These are phyloP conservation scores for Lagenidium sp. DNA, from an alignment of 352 stramenopile genomes.

Conservation along the genomic window DNA sequence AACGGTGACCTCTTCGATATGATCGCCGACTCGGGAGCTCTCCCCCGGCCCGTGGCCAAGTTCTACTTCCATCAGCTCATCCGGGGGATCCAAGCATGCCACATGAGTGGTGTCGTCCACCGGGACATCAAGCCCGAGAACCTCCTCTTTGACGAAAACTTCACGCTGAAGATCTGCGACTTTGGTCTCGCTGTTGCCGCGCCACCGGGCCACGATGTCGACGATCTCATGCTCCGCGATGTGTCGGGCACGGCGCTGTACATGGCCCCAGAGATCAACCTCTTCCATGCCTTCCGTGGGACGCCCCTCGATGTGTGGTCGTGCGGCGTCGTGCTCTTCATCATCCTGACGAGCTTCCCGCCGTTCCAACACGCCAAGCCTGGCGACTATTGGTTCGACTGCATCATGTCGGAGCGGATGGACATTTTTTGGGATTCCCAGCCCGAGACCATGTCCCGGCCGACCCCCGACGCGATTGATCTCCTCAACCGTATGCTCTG, in stretches of 20 bases:
- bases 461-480: slow-evolving; percentile 49
- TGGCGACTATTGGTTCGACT: slow-evolving; percentile 76
- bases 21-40: slow-evolving; percentile 55
- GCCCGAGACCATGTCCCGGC: slow-evolving; percentile 20
- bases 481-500: slow-evolving; percentile 65
- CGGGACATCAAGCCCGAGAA: slow-evolving; percentile 91
- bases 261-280: slow-evolving; percentile 83
- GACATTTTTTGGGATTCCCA: slow-evolving; percentile 50
- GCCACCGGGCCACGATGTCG: slow-evolving; percentile 7
- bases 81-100: slow-evolving; percentile 63
- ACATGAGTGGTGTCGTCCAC: slow-evolving; percentile 66
- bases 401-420: slow-evolving; percentile 35
- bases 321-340: slow-evolving; percentile 86
- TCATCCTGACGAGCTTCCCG: slow-evolving; percentile 84
- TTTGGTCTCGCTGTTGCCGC: slow-evolving; percentile 80
- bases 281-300: slow-evolving; percentile 45
- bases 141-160: slow-evolving; percentile 75
- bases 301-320: slow-evolving; percentile 87
- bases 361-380: slow-evolving; percentile 71
- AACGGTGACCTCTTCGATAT: slow-evolving; percentile 87
- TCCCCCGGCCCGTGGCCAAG: slow-evolving; percentile 51
- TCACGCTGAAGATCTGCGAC: slow-evolving; percentile 89
- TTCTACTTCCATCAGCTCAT: slow-evolving; percentile 81
- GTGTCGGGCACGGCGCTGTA: slow-evolving; percentile 83
- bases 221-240: slow-evolving; percentile 30